Base-by-base conservation (phyloP, 352 stramenopile species). In the Aphanomyces invadans region DNA sequence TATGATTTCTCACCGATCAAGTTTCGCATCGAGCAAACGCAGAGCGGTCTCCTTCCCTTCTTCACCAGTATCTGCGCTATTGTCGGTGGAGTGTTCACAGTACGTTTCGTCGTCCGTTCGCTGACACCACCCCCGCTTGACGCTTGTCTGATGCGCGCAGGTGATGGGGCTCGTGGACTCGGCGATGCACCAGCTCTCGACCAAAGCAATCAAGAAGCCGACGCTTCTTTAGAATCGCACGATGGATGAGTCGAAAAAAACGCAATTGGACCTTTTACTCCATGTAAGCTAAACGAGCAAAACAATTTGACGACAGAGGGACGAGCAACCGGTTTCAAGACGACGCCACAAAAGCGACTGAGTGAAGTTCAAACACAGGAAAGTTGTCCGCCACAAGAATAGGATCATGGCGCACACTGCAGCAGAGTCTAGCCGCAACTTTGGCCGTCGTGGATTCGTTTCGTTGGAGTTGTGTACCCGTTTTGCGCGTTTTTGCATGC, bases 1-100 rank as follows among this genome's bases (percentile, higher is more conserved):
- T 99, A 99, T 82, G 90, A 98, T 65, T 95, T 99, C 53, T 97
- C 87, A 39, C 89, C 97, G 4, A 90, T 99, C 71, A 98, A 89
- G 92, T 96, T 89, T 65, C 96, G 63, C 75, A 97, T 98, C 71
- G 92, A 98, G 69, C 88, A 98, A 70, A 92, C 90, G 70, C 82
- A 79, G 74, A 89, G 81, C 83, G 90, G 90, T 32, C 86, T 95
- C 21, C 67, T 91, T 2, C 77, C 91, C 65, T 97, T 97, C 75
- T 77, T 98, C 28, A 97, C 91, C 2, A 95, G 86, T 69, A 79
- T 96, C 56, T 97, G 86, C 67, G 92, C 91, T 3, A 97, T 97
- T 65, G 75, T 97, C 31, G 92, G 92, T 28, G 92, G 92, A 28
- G 79, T 96, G 12, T 97, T 95, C 75, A 95, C 87, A 53, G 82